Conservation (phyloP, 176 grass and related monocot genomes). For the Cenchrus purpureus region DNA sequence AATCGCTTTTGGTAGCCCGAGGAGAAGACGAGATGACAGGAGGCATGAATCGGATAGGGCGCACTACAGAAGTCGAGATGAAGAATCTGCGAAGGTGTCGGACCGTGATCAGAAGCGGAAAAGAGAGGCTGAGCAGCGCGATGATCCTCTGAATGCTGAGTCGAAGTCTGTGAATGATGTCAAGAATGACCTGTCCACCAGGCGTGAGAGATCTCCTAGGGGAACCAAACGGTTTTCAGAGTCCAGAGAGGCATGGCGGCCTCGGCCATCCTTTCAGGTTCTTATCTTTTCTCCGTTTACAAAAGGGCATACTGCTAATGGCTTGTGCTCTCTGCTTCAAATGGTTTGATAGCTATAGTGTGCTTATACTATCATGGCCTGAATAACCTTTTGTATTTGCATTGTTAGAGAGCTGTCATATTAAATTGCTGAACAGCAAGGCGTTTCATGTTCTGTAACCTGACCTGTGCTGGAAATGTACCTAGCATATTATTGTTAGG, state of each 20-base stretch:
- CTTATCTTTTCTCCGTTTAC: constrained; percentile 19
- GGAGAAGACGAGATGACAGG: constrained; percentile 53
- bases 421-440: neutral
- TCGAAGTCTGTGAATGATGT: constrained; percentile 30
- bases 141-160: constrained; percentile 30
- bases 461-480: neutral
- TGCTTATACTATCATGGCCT: neutral
- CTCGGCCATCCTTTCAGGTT: constrained; percentile 64
- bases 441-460: neutral
- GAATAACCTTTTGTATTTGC: neutral
- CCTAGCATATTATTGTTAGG: neutral
- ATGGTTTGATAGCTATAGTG: neutral
- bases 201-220: constrained; percentile 49
- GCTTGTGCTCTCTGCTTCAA: constrained; percentile 17
- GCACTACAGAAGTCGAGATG: constrained; percentile 42
- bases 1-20: constrained; percentile 46
- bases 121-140: constrained; percentile 20
- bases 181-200: constrained; percentile 33
- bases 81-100: constrained; percentile 7
- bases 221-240: constrained; percentile 57
- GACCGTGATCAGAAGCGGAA: constrained; percentile 29
- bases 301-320: neutral
- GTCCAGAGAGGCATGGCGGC: constrained; percentile 36
- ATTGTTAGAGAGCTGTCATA: neutral
- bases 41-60: constrained; percentile 53